Conservation (phyloP, 2,329 filamentous ascomycete genomes). For the Botryotinia narcissicola region DNA sequence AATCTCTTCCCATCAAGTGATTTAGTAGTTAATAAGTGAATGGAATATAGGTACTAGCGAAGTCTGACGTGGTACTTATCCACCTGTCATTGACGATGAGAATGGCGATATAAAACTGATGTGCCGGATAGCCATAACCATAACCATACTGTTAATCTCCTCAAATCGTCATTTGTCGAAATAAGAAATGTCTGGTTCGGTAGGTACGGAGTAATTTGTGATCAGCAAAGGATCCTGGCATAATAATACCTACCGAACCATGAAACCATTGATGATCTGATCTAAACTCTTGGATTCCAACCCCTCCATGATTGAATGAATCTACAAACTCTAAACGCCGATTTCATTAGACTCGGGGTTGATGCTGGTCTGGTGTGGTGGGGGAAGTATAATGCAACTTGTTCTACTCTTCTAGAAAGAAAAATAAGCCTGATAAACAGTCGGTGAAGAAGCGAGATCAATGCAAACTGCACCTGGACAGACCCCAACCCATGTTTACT, state of each 20-base stretch:
- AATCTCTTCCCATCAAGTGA: not conserved
- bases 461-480: slow-evolving; percentile 3
- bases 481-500: not conserved
- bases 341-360: slow-evolving; percentile 6
- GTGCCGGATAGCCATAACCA: not conserved
- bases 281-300: not conserved
- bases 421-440: slow-evolving; percentile 8
- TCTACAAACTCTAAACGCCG: slow-evolving; percentile 4
- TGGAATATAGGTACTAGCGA: not conserved
- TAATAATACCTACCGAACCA: not conserved
- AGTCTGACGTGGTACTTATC: slow-evolving; percentile 11
- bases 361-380: slow-evolving; percentile 11
- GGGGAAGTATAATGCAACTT: slow-evolving; percentile 1
- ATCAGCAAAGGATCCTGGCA: not conserved
- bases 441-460: slow-evolving; percentile 10
- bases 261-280: slow-evolving; percentile 7
- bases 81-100: not conserved
- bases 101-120: not conserved
- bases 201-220: not conserved
- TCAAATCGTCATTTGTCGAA: not conserved
- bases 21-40: not conserved
- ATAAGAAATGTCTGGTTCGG: not conserved
- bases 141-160: not conserved
- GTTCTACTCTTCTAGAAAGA: slow-evolving; percentile 12
- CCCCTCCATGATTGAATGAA: slow-evolving; percentile 2